Base-by-base conservation (phyloP, 2,329 filamentous ascomycete genomes). In the Sporothrix schenckii region DNA sequence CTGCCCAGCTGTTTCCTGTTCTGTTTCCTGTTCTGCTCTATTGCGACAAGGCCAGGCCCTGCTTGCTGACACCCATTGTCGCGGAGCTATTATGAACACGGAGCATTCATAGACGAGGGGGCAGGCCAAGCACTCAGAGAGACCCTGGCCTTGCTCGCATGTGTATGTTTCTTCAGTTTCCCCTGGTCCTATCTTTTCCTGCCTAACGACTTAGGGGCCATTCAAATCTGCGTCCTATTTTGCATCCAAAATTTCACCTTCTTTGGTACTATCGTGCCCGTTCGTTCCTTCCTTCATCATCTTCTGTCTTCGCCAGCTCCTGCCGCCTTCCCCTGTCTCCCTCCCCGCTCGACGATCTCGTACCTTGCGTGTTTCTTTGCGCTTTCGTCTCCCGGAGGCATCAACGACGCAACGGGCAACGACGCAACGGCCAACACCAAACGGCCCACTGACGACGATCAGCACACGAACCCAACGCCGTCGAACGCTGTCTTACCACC, bases 1-100 rank as follows among this genome's bases (percentile, higher is more conserved):
- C 67, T 53, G 30, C 49, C 63, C 49, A 58, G 27, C 30, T 67
- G 16, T 67, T 65, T 65, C 61, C 44, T 65, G 61, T 50, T 50
- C 30, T 67, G 16, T 67, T 65, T 65, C 61, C 44, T 65, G 61
- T 50, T 50, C 44, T 65, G 39, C 41, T 67, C 16, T 27, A 60
- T 52, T 58, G 24, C 44, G 44, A 65, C 58, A 44, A 47, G 34
- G 27, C 34, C 58, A 21, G 14, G 44, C 61, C 16, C 50, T 52
- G 47, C 49, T 41, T 44, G 41, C 58, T 47, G 34, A 34, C n/a
- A n/a, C 13, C 30, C 54, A 9, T 11, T 39, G 44, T 60, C 49
- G 21, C 49, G 30, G 39, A 63, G 41, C 58, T 47, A 63, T 47
- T 47, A 27, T 39, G 58, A 61, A 47, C 54, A 41, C 58, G 39